phyloP scores from a whole-genome alignment of 1,284 basidiomycete genomes.

The Ceratobasidium sp. region DNA sequence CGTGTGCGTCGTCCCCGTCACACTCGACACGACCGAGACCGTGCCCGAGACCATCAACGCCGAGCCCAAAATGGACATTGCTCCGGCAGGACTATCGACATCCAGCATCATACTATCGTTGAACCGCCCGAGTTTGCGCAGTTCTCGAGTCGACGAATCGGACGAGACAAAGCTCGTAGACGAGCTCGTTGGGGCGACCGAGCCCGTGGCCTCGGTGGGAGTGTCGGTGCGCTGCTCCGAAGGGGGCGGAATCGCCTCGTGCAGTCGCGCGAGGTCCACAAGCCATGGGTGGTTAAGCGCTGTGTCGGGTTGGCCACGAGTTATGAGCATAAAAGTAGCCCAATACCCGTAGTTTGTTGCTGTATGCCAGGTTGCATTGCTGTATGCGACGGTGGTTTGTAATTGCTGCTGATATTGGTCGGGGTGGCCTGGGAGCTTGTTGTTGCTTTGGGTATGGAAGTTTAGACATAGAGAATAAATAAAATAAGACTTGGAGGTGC shows the following conservation, averaged over 20 bases:
- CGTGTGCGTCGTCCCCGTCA: conserved; percentile 38
- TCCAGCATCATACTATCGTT: conserved; percentile 37
- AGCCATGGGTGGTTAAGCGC: conserved; percentile 77
- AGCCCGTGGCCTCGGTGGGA: conserved; percentile 25
- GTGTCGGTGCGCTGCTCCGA: conserved; percentile 8
- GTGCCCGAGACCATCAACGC: conserved; percentile 37
- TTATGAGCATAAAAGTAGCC: too few species aligned
- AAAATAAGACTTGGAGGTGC: too few species aligned
- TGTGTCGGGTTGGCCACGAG: conserved; percentile 65
- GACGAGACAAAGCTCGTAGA: conserved; percentile 38
- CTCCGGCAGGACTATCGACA: neutral
- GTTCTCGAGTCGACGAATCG: conserved; percentile 23
- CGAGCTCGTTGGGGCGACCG: conserved; percentile 10
- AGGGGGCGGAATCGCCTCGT: neutral
- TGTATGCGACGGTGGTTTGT: neutral
- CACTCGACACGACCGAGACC: conserved; percentile 35
- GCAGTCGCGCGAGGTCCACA: conserved; percentile 27
- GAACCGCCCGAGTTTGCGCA: conserved; percentile 30
- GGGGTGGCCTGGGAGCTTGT: neutral
- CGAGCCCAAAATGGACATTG: conserved; percentile 22
- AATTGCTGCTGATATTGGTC: neutral
- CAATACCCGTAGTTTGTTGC: neutral
- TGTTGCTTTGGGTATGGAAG: neutral
- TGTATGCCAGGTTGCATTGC: neutral
- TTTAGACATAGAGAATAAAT: neutral